phyloP scores from a whole-genome alignment of 2,329 filamentous ascomycete genomes.

The Xylaria sp. region DNA sequence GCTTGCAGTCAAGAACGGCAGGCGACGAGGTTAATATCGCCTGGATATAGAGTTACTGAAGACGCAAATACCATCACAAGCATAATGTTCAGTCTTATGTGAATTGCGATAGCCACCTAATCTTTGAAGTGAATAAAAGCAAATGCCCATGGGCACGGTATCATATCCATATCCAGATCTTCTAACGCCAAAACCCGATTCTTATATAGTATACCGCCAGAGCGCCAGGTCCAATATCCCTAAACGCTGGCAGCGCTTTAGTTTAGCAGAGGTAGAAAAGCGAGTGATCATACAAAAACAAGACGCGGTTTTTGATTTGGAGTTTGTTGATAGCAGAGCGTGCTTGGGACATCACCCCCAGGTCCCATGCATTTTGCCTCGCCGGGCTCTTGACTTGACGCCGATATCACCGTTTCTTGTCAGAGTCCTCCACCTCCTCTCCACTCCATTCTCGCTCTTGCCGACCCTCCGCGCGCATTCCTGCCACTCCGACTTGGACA shows the following conservation, averaged over 20 bases:
- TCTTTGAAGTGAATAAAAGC: slow-evolving; percentile 12
- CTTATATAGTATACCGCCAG: slow-evolving; percentile 21
- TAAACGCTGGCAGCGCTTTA: slow-evolving; percentile 5
- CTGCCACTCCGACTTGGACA: slow-evolving; percentile 73
- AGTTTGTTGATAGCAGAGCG: not conserved
- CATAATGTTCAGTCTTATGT: not conserved
- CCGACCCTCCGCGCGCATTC: slow-evolving; percentile 73
- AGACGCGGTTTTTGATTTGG: not conserved
- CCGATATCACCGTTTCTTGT: slow-evolving; percentile 69
- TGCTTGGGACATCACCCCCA: slow-evolving; percentile 56
- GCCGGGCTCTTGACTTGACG: slow-evolving; percentile 62
- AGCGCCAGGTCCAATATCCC: slow-evolving; percentile 4
- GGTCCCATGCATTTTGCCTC: slow-evolving; percentile 64
- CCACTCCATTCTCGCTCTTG: slow-evolving; percentile 67
- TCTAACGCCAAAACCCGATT: slow-evolving; percentile 32
- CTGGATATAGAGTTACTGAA: not conserved
- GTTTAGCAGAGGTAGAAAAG: not conserved
- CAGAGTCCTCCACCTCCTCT: slow-evolving; percentile 71
- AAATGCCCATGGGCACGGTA: slow-evolving; percentile 32
- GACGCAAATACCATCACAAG: not conserved
- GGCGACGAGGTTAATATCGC: no score
- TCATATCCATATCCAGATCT: slow-evolving; percentile 30
- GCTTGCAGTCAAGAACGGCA: slow-evolving; percentile 17
- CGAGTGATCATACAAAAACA: slow-evolving; percentile 9
- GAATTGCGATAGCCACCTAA: slow-evolving; percentile 13